Conservation (phyloP, 1,284 basidiomycete species). For the Amylostereum areolatum region DNA sequence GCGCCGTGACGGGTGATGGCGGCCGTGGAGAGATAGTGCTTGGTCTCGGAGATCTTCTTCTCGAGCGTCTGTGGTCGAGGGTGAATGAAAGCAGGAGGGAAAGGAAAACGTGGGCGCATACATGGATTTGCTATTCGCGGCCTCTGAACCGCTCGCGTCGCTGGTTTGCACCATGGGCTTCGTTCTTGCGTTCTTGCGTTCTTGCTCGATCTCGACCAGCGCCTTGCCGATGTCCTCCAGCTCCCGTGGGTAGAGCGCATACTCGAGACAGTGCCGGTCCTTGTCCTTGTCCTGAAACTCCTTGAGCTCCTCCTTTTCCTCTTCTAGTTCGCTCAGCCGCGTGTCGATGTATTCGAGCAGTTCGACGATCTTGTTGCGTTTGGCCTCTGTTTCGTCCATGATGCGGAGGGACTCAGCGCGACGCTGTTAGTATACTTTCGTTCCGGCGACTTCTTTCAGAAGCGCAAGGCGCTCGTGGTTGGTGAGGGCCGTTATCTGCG, state of each 20-base stretch:
- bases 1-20: slow-evolving; percentile 65
- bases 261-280: slow-evolving; percentile 92
- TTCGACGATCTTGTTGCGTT: slow-evolving; percentile 88
- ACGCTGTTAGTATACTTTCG: slow-evolving; percentile 96
- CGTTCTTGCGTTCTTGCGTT: slow-evolving; percentile 68
- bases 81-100: not conserved
- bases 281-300: slow-evolving; percentile 96
- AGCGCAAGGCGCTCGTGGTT: slow-evolving; percentile 91
- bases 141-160: slow-evolving; percentile 77
- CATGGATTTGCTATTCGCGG: slow-evolving; percentile 80
- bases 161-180: slow-evolving; percentile 80
- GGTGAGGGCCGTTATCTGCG: slow-evolving; percentile 89
- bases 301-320: slow-evolving; percentile 96
- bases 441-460: slow-evolving; percentile 97
- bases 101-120: slow-evolving; percentile 24
- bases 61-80: slow-evolving; percentile 57
- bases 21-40: slow-evolving; percentile 68
- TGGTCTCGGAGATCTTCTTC: slow-evolving; percentile 63
- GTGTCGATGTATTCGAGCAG: slow-evolving; percentile 89
- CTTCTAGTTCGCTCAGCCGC: slow-evolving; percentile 86
- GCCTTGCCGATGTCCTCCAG: slow-evolving; percentile 83
- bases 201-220: slow-evolving; percentile 80
- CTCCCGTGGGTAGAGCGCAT: slow-evolving; percentile 89
- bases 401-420: slow-evolving; percentile 89
- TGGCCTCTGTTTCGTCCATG: slow-evolving; percentile 94